phyloP scores from a whole-genome alignment of 345 rosid genomes.

The Arabis hirsuta region DNA sequence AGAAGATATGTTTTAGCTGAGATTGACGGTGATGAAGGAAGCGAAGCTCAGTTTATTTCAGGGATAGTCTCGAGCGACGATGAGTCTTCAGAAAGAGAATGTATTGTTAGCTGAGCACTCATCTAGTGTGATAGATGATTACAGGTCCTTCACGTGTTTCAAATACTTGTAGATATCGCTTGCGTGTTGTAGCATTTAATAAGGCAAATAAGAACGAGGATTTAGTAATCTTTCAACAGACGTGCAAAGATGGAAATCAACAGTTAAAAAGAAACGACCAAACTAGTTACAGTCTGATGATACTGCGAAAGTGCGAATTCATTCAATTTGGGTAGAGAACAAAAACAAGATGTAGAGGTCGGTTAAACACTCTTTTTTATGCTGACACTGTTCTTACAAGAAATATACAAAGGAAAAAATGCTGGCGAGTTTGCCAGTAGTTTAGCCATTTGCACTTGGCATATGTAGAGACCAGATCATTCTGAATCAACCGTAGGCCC shows the following conservation, averaged over 20 bases:
- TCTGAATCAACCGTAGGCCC: conserved; percentile 13
- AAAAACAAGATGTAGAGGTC: background rate
- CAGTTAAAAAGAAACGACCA: background rate
- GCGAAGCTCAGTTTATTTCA: conserved; percentile 41
- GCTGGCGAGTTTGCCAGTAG: background rate
- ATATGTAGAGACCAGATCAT: background rate
- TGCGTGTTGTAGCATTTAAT: conserved; percentile 25
- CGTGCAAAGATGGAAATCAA: background rate
- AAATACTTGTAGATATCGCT: conserved; percentile 17
- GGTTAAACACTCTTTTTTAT: background rate
- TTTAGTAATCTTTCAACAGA: background rate
- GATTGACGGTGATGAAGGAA: conserved; percentile 49
- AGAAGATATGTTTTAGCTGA: conserved; percentile 53
- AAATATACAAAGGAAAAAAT: background rate
- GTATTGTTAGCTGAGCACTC: conserved; percentile 39
- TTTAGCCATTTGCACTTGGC: background rate
- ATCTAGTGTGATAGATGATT: conserved; percentile 7
- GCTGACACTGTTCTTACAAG: background rate
- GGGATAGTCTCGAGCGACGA: conserved; percentile 26
- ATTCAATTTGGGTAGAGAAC: background rate
- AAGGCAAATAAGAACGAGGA: conserved; percentile 26
- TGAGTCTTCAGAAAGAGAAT: conserved; percentile 38
- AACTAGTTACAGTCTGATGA: background rate
- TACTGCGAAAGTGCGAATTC: background rate
- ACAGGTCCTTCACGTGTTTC: background rate